These are phyloP conservation scores for Phlyctochytrium planicorne DNA, from an alignment of 192 early-diverging fungal species.

Conservation along the genomic window DNA sequence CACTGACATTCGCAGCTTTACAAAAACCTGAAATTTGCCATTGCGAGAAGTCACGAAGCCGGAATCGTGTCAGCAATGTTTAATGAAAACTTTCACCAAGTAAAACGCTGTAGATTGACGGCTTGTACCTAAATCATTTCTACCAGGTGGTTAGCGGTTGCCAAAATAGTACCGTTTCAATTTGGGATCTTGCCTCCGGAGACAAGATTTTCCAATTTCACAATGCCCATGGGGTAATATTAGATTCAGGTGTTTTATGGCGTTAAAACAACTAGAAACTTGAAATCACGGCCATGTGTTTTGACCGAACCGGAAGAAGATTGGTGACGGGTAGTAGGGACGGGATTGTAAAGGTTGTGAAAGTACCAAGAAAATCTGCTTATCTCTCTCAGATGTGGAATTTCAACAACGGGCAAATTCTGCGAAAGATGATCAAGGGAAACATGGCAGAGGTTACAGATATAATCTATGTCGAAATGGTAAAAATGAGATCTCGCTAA, in stretches of 20 bases:
- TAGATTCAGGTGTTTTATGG: slow-evolving; percentile 1
- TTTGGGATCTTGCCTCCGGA: slow-evolving; percentile 57
- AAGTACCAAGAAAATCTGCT: neutral
- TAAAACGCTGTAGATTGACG: too few species aligned
- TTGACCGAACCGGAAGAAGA: slow-evolving; percentile 54
- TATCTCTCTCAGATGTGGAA: slow-evolving; percentile 58
- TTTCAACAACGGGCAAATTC: slow-evolving; percentile 67
- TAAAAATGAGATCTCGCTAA: slow-evolving; percentile 9
- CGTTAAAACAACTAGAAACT: slow-evolving; percentile 33
- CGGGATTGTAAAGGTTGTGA: slow-evolving; percentile 49
- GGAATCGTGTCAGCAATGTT: slow-evolving; percentile 56
- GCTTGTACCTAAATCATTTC: too few species aligned
- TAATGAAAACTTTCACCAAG: slow-evolving; percentile 64
- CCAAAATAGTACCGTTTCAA: slow-evolving; percentile 50
- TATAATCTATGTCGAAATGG: slow-evolving; percentile 59
- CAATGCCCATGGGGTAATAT: slow-evolving; percentile 55
- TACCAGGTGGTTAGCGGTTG: slow-evolving; percentile 50
- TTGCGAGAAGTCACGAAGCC: slow-evolving; percentile 48
- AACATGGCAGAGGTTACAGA: slow-evolving; percentile 51
- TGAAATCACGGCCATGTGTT: slow-evolving; percentile 66
- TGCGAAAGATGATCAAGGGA: slow-evolving; percentile 54
- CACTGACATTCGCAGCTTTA: slow-evolving; percentile 42
- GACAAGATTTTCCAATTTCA: slow-evolving; percentile 62
- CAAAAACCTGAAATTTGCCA: slow-evolving; percentile 39
- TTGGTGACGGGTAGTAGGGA: slow-evolving; percentile 62